These are phyloP conservation scores for Macrolepiota fuliginosa DNA, from an alignment of 768 basidiomycete genomes.

Conservation along the genomic window DNA sequence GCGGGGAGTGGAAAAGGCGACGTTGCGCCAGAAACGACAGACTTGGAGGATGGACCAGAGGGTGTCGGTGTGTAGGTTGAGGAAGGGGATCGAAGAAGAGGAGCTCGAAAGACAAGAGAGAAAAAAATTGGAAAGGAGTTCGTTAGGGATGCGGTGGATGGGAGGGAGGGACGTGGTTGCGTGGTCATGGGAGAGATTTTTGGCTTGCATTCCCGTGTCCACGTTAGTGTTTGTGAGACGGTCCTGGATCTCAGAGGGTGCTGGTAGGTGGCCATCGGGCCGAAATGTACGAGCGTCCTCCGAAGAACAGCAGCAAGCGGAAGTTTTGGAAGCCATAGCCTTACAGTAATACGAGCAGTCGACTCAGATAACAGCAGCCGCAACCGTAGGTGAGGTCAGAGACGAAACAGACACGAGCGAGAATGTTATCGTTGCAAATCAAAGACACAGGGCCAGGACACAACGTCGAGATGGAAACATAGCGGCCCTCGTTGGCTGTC, in stretches of 20 bases:
- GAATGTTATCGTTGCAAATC: not conserved
- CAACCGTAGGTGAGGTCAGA: not conserved
- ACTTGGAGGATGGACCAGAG: slow-evolving; percentile 11
- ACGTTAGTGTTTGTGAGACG: not conserved
- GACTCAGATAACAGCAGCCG: not conserved
- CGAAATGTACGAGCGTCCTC: not conserved
- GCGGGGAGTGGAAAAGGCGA: slow-evolving; percentile 10
- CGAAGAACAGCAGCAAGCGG: not conserved
- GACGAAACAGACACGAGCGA: not conserved
- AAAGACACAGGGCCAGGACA: not conserved
- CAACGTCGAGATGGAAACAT: not conserved
- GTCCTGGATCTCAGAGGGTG: not conserved
- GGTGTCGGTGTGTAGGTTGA: slow-evolving; percentile 5
- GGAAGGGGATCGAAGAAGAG: not conserved
- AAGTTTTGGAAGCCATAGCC: not conserved
- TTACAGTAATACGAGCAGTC: not conserved
- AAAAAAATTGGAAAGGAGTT: slow-evolving; percentile 7
- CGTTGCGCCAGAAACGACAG: slow-evolving; percentile 15
- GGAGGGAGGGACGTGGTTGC: not conserved
- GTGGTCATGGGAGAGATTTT: not conserved
- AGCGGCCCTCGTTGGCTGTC: not conserved
- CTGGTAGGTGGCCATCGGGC: not conserved
- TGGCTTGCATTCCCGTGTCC: slow-evolving; percentile 1
- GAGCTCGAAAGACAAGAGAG: not conserved
- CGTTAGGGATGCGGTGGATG: not conserved